Base-by-base conservation (phyloP, 257 asterid species). In the Solanum virginianum region DNA sequence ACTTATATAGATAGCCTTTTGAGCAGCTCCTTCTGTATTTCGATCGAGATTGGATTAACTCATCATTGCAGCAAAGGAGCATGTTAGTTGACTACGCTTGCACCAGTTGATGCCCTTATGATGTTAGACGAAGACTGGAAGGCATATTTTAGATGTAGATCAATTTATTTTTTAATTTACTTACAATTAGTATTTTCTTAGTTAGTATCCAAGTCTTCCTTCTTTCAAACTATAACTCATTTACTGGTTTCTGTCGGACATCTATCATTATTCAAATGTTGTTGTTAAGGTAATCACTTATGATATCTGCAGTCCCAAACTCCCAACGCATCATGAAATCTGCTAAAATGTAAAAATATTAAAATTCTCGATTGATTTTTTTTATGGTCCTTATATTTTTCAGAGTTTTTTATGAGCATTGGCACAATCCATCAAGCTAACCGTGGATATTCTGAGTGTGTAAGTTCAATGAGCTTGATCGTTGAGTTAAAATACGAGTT, bases 381-480 rank as follows among this genome's bases (percentile, higher is more conserved):
- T 85, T 85, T 84, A 80, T 93, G 93, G 96, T 94, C 97, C 88
- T 94, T 93, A 10, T 94, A 93, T 87, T 94, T 96, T 87, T 56
- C 94, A 15, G 91, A 91, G 89, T 96, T 93, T 75, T 18, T 16
- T 69, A 43, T 84, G 8, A 84, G 71, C 29, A 84, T 70, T 20
- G 60, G 41, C 7, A 71, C 72, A 4, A 55, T 84, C 26, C 82
- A 84, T 3, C 57, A 20, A 71, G 86, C 45, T 84, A 81, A 84
- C 86, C 72, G 70, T 70, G 82, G 98, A 56, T 85, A 65, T 70
- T 91, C 95, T 79, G 97, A 93, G 87, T 93, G 93, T 85, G 98
- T 36, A 36, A 36, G 39, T 36, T 36, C 39, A 36, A 4, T 68
- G 11, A 32, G 7, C 47, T 15, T 32, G 24, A 68, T 68, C 12